These are phyloP conservation scores for Bullera alba DNA, from an alignment of 768 basidiomycete genomes.

Conservation along the genomic window DNA sequence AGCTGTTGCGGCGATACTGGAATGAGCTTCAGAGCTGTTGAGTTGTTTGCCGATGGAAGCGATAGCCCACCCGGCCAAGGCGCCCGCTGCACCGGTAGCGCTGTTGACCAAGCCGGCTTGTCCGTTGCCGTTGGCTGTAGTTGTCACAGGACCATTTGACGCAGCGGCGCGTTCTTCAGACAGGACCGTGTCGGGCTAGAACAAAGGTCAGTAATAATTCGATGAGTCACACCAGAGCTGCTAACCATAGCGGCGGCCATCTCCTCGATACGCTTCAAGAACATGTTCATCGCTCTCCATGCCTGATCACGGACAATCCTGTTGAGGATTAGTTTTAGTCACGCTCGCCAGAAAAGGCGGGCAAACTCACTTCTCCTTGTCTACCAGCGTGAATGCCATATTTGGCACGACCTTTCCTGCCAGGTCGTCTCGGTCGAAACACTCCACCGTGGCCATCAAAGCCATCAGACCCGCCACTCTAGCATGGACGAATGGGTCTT, in stretches of 20 bases:
- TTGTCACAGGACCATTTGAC: conserved; percentile 37
- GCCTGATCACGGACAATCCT: conserved; percentile 93
- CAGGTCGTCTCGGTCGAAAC: conserved; percentile 79
- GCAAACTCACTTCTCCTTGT: conserved; percentile 76
- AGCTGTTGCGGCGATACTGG: conserved; percentile 45
- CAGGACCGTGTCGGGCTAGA: conserved; percentile 56
- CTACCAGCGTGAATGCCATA: conserved; percentile 70
- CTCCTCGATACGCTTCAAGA: conserved; percentile 72
- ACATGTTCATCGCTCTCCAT: conserved; percentile 83
- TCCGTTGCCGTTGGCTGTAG: conserved; percentile 28
- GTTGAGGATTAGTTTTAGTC: conserved; percentile 4
- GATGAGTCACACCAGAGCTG: background rate
- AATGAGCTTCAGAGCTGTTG: conserved; percentile 63
- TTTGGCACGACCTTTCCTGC: conserved; percentile 84
- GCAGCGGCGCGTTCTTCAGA: conserved; percentile 39
- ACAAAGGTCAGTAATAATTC: background rate
- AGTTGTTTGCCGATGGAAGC: conserved; percentile 81
- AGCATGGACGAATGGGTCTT: conserved; percentile 86
- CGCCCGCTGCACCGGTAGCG: conserved; percentile 84
- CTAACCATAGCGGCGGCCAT: conserved; percentile 77
- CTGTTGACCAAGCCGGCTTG: conserved; percentile 63
- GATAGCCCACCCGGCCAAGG: conserved; percentile 92
- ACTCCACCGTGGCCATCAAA: conserved; percentile 87
- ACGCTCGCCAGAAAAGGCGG: background rate
- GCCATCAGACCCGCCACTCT: conserved; percentile 92